These are phyloP conservation scores for Anaeramoeba ignava DNA, from an alignment of 78 protist species.

Conservation along the genomic window DNA sequence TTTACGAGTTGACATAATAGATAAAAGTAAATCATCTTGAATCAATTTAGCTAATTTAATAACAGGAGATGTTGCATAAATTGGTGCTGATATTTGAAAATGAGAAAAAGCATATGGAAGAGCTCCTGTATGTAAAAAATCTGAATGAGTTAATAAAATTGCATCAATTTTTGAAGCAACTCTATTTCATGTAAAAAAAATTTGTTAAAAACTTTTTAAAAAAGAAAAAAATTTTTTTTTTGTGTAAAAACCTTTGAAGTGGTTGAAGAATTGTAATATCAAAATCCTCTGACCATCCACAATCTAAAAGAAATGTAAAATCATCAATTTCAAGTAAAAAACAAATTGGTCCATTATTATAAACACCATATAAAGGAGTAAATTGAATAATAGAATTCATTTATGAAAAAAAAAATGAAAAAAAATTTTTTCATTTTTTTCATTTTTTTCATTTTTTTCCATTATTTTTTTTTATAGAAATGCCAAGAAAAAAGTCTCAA, in stretches of 20 bases:
- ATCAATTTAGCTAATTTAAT: slow-evolving; percentile 65
- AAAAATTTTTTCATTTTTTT: too few species aligned
- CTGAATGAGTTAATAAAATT: slow-evolving; percentile 69
- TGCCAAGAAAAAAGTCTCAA: too few species aligned
- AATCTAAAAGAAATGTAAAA: slow-evolving; percentile 68
- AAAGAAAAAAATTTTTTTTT: too few species aligned
- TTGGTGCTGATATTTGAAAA: slow-evolving; percentile 42
- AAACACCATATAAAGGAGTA: neutral
- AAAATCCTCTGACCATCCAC: slow-evolving; percentile 67
- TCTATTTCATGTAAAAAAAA: neutral
- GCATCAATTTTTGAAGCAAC: slow-evolving; percentile 46
- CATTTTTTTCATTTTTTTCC: too few species aligned
- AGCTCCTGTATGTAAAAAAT: slow-evolving; percentile 70
- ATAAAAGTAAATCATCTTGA: neutral
- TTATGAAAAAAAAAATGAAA: neutral
- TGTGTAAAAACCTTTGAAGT: slow-evolving; percentile 17
- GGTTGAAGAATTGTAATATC: slow-evolving; percentile 31
- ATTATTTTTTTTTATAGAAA: too few species aligned
- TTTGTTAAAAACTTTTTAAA: too few species aligned
- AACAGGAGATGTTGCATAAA: slow-evolving; percentile 77
- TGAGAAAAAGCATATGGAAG: slow-evolving; percentile 53
- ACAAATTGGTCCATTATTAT: slow-evolving; percentile 23
- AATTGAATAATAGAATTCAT: neutral
- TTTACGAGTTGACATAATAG: neutral
- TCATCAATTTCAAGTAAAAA: slow-evolving; percentile 69